Percentiles rank a stretch among this genome's conserved stretches.
Conservation (phyloP, 306 rosid species). For the Pueraria montana region DNA sequence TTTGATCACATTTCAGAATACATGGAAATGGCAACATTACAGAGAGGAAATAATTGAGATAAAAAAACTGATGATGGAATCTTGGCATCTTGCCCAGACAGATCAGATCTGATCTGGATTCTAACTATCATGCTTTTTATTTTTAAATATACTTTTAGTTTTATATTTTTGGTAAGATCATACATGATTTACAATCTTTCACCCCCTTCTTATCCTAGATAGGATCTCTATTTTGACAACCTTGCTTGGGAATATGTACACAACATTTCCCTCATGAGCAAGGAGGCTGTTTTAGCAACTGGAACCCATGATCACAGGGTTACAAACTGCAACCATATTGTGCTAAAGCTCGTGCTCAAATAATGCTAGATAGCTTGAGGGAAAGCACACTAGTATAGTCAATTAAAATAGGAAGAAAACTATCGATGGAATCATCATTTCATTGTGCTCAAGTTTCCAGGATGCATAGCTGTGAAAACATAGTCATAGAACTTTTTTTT, state of each 20-base stretch:
- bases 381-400: conserved; percentile 12
- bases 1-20: not conserved
- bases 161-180: not conserved
- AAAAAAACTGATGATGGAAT: not conserved
- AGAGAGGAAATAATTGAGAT: not conserved
- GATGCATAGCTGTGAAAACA: conserved; percentile 16
- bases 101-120: not conserved
- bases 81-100: not conserved
- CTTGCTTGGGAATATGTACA: not conserved
- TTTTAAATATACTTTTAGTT: not conserved
- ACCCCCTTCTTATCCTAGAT: not conserved
- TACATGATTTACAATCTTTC: not conserved
- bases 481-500: conserved; percentile 1
- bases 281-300: not conserved
- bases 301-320: not conserved
- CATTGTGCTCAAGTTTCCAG: conserved; percentile 23
- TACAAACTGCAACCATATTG: not conserved
- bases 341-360: conserved; percentile 4
- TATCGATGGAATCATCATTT: conserved; percentile 12
- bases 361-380: not conserved
- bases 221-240: not conserved
- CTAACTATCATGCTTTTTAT: not conserved
- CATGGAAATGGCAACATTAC: not conserved
- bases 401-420: conserved; percentile 3
- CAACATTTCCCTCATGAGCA: not conserved